Percentiles rank a stretch among this genome's conserved stretches.
Evolutionary conservation across 345 rosid species (phyloP).

Genomic region (Excoecaria cochinchinensis): DNA sequence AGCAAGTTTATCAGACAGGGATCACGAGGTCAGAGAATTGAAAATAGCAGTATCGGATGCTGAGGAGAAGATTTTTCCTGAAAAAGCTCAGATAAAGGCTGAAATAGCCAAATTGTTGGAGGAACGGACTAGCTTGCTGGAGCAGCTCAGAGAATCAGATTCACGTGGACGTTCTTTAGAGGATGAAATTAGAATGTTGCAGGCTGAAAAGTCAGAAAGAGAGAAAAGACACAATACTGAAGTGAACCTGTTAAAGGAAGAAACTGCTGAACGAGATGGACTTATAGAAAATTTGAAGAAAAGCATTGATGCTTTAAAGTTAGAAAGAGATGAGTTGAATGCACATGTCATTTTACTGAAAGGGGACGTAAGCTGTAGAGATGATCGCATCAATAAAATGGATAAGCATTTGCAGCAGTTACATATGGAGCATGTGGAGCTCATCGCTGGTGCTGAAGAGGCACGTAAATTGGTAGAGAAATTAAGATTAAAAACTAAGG

Average conservation of each 20-base stretch:
- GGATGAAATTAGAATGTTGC: constrained; percentile 34
- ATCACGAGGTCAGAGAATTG: constrained; percentile 37
- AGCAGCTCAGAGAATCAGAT: constrained; percentile 47
- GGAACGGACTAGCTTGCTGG: constrained; percentile 36
- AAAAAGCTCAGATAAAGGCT: constrained; percentile 52
- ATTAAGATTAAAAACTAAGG: constrained; percentile 36
- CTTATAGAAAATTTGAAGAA: constrained; percentile 42
- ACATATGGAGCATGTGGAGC: constrained; percentile 28
- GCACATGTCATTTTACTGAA: constrained; percentile 39
- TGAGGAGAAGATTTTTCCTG: constrained; percentile 46
- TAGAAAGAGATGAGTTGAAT: constrained; percentile 50
- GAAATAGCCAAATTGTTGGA: constrained; percentile 44
- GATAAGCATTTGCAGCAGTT: constrained; percentile 44
- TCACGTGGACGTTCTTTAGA: constrained; percentile 37
- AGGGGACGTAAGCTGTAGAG: constrained; percentile 46
- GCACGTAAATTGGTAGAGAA: constrained; percentile 37
- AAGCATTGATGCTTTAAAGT: constrained; percentile 39
- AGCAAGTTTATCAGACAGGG: constrained; percentile 38
- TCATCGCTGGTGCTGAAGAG: constrained; percentile 34
- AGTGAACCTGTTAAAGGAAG: constrained; percentile 39
- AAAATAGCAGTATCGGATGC: constrained; percentile 45
- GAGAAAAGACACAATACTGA: constrained; percentile 34
- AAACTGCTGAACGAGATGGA: constrained; percentile 33
- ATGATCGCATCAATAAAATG: constrained; percentile 41
- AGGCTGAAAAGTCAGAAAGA: constrained; percentile 42